phyloP scores from a whole-genome alignment of 169 alveolate species.

The Cyclospora cayetanensis region DNA sequence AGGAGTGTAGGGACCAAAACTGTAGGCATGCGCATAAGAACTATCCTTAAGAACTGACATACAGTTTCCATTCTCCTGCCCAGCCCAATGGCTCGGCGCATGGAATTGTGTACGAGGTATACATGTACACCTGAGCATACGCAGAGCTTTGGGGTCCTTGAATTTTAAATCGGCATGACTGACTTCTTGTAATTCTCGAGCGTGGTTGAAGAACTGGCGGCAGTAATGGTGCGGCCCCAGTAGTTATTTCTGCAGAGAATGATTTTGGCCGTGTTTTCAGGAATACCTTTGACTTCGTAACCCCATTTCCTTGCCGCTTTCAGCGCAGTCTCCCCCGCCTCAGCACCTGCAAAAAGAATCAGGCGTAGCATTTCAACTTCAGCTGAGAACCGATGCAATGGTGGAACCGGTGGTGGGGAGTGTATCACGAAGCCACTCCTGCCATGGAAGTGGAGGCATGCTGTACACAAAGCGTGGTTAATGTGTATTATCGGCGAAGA shows the following conservation, averaged over 20 bases:
- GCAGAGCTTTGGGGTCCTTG: neutral
- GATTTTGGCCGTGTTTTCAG: conserved; percentile 87
- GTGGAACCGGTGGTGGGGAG: too few species aligned
- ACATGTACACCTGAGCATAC: neutral
- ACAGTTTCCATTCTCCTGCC: neutral
- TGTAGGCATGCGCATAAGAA: neutral
- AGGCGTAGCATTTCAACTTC: neutral
- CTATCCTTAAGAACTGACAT: neutral
- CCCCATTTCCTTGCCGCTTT: conserved; percentile 96
- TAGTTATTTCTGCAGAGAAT: conserved; percentile 84
- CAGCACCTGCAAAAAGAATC: conserved; percentile 65
- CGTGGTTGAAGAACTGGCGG: conserved; percentile 90
- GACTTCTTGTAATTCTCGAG: conserved; percentile 85
- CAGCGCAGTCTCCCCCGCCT: conserved; percentile 93
- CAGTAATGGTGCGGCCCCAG: conserved; percentile 94
- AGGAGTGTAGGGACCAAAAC: conserved; percentile 78
- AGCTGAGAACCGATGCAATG: too few species aligned
- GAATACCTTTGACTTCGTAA: conserved; percentile 90
- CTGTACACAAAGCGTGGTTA: too few species aligned
- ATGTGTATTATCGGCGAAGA: too few species aligned
- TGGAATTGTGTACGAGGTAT: neutral
- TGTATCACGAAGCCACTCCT: too few species aligned
- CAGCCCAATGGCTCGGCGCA: neutral
- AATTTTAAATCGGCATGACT: conserved; percentile 72
- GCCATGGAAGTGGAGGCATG: too few species aligned